Evolutionary conservation across 2,329 filamentous ascomycete species (phyloP), one percentile per base, ranked within the genome.

Genomic region (Nothophoma quercina): DNA sequence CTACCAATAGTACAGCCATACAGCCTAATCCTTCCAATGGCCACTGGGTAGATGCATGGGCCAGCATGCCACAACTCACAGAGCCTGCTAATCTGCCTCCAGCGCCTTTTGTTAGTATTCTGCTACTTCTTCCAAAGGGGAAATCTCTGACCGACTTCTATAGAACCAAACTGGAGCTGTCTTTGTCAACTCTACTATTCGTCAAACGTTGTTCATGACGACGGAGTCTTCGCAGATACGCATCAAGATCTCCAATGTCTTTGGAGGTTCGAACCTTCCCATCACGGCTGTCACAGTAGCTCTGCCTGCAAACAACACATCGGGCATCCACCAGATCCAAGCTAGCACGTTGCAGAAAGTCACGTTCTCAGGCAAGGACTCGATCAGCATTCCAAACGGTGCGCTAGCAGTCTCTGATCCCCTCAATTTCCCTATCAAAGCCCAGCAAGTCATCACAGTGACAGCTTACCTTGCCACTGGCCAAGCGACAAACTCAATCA

Each of bases 31-130:
- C 68, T 19, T 51, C 60, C 8, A 63, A 68, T 55, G 70, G 78
- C 38, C 80, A 83, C 56, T 88, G 85, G 85, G 78, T 87, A 12
- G 81, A 83, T 56, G 85, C 82, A 2, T 89, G 86, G 86, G 82
- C 83, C 0, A 78, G 84, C 2, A 88, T 88, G 85, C 85, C 85
- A 0, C 85, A 88, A 65, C 73, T 87, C 34, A 84, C 84, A 1
- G 86, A 89, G 63, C 80, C 79, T 8, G 77, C 73, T 38, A 89
- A 88, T 58, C 76, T 89, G 16, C 86, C 86, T 8, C 81, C 82
- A 0, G 68, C 79, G 2, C 83, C 85, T 33, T 89, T 85, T 64
- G 69, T 71, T 64, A 30, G 63, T 49, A 13, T 13, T 12, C n/a
- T 4, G 1, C 3, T 26, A 25, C 13, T 5, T n/a, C 12, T n/a